Conservation (phyloP, 805 yeast genomes). For the Candida easanensis region DNA sequence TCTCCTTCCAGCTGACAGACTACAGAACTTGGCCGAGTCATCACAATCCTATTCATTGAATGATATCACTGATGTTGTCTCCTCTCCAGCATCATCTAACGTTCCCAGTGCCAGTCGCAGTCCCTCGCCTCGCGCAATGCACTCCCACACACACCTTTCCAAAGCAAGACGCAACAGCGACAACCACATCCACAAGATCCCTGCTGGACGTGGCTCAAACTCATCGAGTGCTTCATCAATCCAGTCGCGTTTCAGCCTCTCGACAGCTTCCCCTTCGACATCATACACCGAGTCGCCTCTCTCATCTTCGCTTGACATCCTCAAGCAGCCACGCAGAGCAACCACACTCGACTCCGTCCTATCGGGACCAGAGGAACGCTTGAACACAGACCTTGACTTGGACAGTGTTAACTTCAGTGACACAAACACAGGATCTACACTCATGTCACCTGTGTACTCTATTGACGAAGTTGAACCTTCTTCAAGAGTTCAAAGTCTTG, state of each 20-base stretch:
- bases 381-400: conserved; percentile 8
- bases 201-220: conserved; percentile 4
- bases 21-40: conserved; percentile 26
- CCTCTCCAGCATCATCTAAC: conserved; percentile 1
- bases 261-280: conserved; percentile 10
- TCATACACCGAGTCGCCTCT: conserved; percentile 15
- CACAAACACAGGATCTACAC: conserved; percentile 15
- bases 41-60: conserved; percentile 20
- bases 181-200: conserved; percentile 22
- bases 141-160: conserved; percentile 14
- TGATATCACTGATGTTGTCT: conserved; percentile 24
- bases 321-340: conserved; percentile 13
- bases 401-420: conserved; percentile 19
- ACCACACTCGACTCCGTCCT: conserved; percentile 14
- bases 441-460: conserved; percentile 21
- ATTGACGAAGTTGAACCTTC: conserved; percentile 8
- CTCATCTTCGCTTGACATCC: conserved; percentile 17
- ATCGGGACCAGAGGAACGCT: conserved; percentile 1
- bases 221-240: conserved; percentile 17
- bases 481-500: conserved; percentile 4
- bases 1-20: conserved; percentile 22
- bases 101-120: conserved; percentile 8
- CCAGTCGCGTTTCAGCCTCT: conserved; percentile 16
- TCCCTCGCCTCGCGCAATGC: conserved; percentile 13
- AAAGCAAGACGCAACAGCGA: conserved; percentile 17